phyloP scores from a whole-genome alignment of 495 filamentous ascomycete genomes.

The Penicillium riverlandense region DNA sequence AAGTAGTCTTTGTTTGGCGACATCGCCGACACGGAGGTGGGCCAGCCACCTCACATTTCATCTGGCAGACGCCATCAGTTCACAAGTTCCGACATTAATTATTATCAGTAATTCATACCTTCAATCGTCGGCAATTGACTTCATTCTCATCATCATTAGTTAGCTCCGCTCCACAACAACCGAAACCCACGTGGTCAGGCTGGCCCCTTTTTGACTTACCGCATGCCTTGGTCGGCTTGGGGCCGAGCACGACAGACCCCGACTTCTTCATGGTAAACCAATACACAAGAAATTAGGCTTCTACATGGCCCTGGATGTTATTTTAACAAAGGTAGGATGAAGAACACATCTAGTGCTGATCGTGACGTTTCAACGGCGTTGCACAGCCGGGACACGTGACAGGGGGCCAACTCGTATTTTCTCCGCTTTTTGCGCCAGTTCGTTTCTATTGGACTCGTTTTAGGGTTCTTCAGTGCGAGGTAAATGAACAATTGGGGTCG shows the following conservation, averaged over 20 bases:
- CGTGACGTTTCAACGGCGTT: no score
- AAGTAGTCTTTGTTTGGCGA: slow-evolving; percentile 20
- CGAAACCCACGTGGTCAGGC: no score
- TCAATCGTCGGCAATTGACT: slow-evolving; percentile 35
- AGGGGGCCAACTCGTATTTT: no score
- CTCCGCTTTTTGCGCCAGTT: no score
- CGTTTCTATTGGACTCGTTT: no score
- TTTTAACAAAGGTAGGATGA: no score
- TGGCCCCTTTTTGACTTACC: slow-evolving; percentile 14
- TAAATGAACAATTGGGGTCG: no score
- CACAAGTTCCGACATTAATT: background rate
- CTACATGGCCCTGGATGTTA: background rate
- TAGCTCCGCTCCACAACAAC: slow-evolving; percentile 2
- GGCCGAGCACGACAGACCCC: slow-evolving; percentile 12
- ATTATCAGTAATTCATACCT: slow-evolving; percentile 14
- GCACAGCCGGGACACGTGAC: no score
- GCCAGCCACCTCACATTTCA: slow-evolving; percentile 37
- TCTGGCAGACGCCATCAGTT: slow-evolving; percentile 11
- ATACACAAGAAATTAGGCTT: background rate
- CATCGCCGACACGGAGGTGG: slow-evolving; percentile 30
- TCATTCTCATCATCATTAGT: background rate
- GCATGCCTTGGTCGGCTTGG: slow-evolving; percentile 35
- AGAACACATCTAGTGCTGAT: no score
- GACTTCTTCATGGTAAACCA: slow-evolving; percentile 13
- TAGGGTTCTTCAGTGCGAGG: no score